Conservation (phyloP, 2,329 filamentous ascomycete genomes). For the Coniochaeta prunicola region DNA sequence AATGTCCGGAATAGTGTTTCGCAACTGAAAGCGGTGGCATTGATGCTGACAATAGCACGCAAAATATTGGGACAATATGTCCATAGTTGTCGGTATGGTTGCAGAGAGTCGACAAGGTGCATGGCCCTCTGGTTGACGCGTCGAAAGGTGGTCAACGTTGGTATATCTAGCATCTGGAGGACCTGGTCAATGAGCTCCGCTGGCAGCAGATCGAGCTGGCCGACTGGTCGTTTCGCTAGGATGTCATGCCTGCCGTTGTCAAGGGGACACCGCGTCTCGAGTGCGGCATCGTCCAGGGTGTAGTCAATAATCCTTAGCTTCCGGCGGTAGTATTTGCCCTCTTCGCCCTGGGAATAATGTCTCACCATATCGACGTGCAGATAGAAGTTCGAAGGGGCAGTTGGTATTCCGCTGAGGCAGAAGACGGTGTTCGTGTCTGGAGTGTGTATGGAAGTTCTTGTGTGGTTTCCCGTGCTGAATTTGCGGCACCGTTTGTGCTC, state of each 20-base stretch:
- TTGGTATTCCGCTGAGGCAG: too few species aligned
- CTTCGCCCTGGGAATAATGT: too few species aligned
- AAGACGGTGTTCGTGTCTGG: too few species aligned
- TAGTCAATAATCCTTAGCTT: background rate
- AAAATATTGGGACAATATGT: slow-evolving; percentile 22
- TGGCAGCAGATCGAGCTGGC: slow-evolving; percentile 11
- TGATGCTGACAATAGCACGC: slow-evolving; percentile 25
- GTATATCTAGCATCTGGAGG: slow-evolving; percentile 17
- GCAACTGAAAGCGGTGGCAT: slow-evolving; percentile 20
- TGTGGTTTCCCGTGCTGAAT: too few species aligned
- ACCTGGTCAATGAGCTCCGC: slow-evolving; percentile 22
- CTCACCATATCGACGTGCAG: too few species aligned
- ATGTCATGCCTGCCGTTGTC: background rate
- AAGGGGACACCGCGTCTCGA: background rate
- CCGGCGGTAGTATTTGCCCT: background rate
- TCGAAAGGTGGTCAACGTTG: slow-evolving; percentile 9
- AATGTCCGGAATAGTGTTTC: slow-evolving; percentile 25
- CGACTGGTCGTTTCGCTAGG: background rate
- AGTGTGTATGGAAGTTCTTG: too few species aligned
- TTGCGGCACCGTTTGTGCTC: too few species aligned
- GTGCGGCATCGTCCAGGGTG: background rate
- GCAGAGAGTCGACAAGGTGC: slow-evolving; percentile 4
- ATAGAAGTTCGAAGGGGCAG: too few species aligned
- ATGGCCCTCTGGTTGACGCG: slow-evolving; percentile 18
- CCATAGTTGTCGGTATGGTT: slow-evolving; percentile 22